A percentile compares a stretch with the other conserved stretches of the same genome.
Evolutionary conservation across 2,329 filamentous ascomycete species (phyloP).

Genomic region (Neophaeococcomyces mojaviensis): DNA sequence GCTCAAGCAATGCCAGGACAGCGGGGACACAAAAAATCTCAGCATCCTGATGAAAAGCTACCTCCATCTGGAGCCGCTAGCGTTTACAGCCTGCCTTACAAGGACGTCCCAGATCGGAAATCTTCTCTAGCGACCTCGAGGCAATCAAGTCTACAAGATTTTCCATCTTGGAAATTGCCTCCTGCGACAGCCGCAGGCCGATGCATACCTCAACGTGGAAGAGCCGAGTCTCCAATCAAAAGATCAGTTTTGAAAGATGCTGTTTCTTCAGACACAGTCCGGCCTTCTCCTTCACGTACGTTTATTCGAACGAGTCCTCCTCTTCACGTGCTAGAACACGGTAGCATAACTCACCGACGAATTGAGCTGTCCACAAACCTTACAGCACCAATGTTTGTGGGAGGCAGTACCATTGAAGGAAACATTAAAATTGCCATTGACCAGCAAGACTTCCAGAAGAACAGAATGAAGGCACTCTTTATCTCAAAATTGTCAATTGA

Average conservation of each 20-base stretch:
- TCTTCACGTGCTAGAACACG: slow-evolving; percentile 43
- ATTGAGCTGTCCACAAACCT: slow-evolving; percentile 44
- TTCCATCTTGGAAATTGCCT: slow-evolving; percentile 21
- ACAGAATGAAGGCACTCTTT: slow-evolving; percentile 33
- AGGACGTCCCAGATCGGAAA: slow-evolving; percentile 18
- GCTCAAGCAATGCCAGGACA: too few relatives aligned
- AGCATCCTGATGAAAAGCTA: too few relatives aligned
- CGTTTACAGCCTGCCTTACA: slow-evolving; percentile 17
- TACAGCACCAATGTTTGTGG: slow-evolving; percentile 47
- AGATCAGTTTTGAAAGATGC: slow-evolving; percentile 36
- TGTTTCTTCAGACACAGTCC: slow-evolving; percentile 33
- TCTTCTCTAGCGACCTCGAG: slow-evolving; percentile 17
- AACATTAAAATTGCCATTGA: slow-evolving; percentile 40
- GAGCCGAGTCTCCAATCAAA: slow-evolving; percentile 43
- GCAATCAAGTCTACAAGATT: slow-evolving; percentile 17
- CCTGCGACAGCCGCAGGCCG: slow-evolving; percentile 18
- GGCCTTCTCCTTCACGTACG: slow-evolving; percentile 41
- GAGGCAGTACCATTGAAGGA: slow-evolving; percentile 48
- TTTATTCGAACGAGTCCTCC: slow-evolving; percentile 41
- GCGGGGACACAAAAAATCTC: too few relatives aligned
- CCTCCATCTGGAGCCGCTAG: slow-evolving; percentile 13
- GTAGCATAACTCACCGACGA: slow-evolving; percentile 42
- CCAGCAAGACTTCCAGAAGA: slow-evolving; percentile 34
- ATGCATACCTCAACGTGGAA: slow-evolving; percentile 38
- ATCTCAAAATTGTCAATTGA: slow-evolving; percentile 45